Percentiles rank a stretch among this genome's conserved stretches.
Conservation (phyloP, 768 basidiomycete species). For the Mycena chlorophos region DNA sequence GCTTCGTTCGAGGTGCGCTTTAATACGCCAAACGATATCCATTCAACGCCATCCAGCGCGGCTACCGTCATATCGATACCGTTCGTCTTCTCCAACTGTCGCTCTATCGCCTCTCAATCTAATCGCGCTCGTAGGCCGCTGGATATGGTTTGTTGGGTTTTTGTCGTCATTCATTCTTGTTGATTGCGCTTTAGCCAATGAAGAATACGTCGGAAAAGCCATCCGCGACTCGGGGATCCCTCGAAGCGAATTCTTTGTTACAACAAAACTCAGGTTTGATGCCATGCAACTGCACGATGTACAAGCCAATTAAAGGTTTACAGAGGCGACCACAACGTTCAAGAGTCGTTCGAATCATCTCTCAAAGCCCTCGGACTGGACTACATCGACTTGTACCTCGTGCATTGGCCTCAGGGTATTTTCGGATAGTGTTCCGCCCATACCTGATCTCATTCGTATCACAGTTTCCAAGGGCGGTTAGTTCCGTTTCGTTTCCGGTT, state of each 20-base stretch:
- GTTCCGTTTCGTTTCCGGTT: not conserved
- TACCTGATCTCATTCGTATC: not conserved
- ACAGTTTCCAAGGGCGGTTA: not conserved
- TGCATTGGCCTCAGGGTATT: slow-evolving; percentile 28
- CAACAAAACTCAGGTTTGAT: slow-evolving; percentile 45
- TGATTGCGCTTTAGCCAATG: slow-evolving; percentile 36
- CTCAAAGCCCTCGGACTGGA: slow-evolving; percentile 38
- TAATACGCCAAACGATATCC: not conserved
- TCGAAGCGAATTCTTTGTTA: slow-evolving; percentile 46
- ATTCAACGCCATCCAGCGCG: slow-evolving; percentile 28
- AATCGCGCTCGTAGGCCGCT: slow-evolving; percentile 23
- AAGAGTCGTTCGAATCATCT: slow-evolving; percentile 38
- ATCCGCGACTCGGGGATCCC: slow-evolving; percentile 48
- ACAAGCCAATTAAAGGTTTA: slow-evolving; percentile 10
- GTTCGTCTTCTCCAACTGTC: slow-evolving; percentile 16
- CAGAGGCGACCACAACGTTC: slow-evolving; percentile 33
- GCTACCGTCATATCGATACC: slow-evolving; percentile 52
- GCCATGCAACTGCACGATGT: too few relatives aligned
- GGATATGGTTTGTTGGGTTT: slow-evolving; percentile 26
- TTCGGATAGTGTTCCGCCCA: not conserved
- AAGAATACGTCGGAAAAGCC: slow-evolving; percentile 45
- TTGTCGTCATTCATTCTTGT: not conserved
- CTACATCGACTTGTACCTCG: slow-evolving; percentile 43
- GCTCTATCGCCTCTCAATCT: not conserved
- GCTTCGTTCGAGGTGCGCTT: slow-evolving; percentile 34